These are phyloP conservation scores for Sporothrix phasma DNA, from an alignment of 2,329 filamentous ascomycete species.

Conservation along the genomic window DNA sequence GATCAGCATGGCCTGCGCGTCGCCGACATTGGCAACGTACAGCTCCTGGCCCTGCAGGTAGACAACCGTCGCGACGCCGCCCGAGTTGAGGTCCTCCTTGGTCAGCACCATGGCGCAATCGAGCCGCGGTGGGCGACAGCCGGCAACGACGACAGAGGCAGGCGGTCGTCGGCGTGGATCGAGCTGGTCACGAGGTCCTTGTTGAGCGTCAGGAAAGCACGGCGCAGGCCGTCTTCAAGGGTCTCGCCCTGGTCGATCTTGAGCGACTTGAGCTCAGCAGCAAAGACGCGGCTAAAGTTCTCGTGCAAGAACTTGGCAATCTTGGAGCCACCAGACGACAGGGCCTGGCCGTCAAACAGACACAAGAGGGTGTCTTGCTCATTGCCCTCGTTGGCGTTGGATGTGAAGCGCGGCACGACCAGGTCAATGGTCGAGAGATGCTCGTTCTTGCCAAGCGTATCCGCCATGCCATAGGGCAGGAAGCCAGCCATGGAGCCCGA, in stretches of 20 bases:
- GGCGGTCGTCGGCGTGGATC: conserved; percentile 51
- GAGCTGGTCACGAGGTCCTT: conserved; percentile 86
- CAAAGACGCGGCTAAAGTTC: conserved; percentile 81
- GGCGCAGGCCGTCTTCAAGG: conserved; percentile 70
- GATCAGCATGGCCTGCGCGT: conserved; percentile 94
- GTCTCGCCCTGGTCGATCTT: conserved; percentile 59
- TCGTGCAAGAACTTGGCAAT: conserved; percentile 95
- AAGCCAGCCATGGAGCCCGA: conserved; percentile 87
- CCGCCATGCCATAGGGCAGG: conserved; percentile 93
- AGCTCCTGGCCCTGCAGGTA: conserved; percentile 86
- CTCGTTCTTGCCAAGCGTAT: conserved; percentile 85
- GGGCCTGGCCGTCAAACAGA: conserved; percentile 90
- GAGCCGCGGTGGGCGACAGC: conserved; percentile 51
- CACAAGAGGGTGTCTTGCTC: conserved; percentile 85
- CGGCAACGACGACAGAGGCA: conserved; percentile 6
- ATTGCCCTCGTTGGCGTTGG: conserved; percentile 36
- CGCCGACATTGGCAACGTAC: conserved; percentile 89
- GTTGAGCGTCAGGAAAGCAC: conserved; percentile 82
- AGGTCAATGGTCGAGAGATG: conserved; percentile 93
- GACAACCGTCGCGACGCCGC: conserved; percentile 82
- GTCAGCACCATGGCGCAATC: conserved; percentile 66
- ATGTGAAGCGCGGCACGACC: conserved; percentile 84
- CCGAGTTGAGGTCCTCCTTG: conserved; percentile 81
- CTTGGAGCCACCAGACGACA: conserved; percentile 83
- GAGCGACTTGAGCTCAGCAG: conserved; percentile 66